These are phyloP conservation scores for Petasospora rhodanensis DNA, from an alignment of 1,139 yeast genomes.

Conservation along the genomic window DNA sequence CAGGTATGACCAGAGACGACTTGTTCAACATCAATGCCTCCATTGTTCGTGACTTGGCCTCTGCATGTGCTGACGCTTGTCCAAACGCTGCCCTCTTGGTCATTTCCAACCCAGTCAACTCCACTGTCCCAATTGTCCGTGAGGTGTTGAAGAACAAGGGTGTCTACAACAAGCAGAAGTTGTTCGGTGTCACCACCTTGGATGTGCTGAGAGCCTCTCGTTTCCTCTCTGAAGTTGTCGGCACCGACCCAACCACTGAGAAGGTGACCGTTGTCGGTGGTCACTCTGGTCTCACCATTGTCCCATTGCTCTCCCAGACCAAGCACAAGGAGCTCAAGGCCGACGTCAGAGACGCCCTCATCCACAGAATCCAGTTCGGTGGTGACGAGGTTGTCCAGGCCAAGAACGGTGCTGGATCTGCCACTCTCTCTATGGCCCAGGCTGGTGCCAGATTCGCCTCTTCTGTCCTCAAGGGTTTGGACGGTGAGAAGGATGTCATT, in stretches of 20 bases:
- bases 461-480: conserved; percentile 73
- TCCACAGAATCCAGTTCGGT: conserved; percentile 95
- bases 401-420: conserved; percentile 98
- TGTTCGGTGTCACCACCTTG: conserved; percentile 96
- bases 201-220: conserved; percentile 93
- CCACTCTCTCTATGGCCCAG: conserved; percentile 97
- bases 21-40: conserved; percentile 96
- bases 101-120: conserved; percentile 97
- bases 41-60: conserved; percentile 87
- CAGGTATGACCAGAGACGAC: conserved; percentile 99
- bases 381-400: conserved; percentile 99
- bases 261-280: conserved; percentile 89
- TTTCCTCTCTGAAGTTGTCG: conserved; percentile 57
- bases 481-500: conserved; percentile 63
- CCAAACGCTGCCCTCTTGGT: conserved; percentile 87
- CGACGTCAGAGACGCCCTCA: conserved; percentile 55
- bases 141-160: conserved; percentile 86
- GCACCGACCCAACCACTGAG: conserved; percentile 65
- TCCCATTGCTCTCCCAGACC: conserved; percentile 83
- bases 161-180: conserved; percentile 84
- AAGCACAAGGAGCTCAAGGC: conserved; percentile 54
- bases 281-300: conserved; percentile 97
- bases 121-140: conserved; percentile 96
- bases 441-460: conserved; percentile 96
- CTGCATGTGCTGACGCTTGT: conserved; percentile 78